phyloP scores from a whole-genome alignment of 805 yeast genomes.

The Kodamaea fukazawae region DNA sequence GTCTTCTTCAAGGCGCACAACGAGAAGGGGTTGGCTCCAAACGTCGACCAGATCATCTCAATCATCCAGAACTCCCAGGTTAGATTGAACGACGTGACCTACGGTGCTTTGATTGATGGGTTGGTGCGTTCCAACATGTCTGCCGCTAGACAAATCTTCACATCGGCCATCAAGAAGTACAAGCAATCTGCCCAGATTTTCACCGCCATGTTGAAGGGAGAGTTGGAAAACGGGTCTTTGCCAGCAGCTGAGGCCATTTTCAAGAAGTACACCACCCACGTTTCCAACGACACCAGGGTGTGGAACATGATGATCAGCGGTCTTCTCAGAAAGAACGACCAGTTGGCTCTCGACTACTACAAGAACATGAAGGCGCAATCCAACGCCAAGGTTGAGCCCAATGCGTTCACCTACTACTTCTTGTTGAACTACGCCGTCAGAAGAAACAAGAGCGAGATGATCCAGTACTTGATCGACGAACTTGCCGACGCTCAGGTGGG shows the following conservation, averaged over 20 bases:
- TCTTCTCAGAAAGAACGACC: constrained; percentile 29
- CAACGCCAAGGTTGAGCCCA: constrained; percentile 33
- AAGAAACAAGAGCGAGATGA: constrained; percentile 27
- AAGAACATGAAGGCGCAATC: constrained; percentile 27
- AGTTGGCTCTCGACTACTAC: constrained; percentile 42
- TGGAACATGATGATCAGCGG: constrained; percentile 41
- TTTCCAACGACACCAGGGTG: constrained; percentile 35
- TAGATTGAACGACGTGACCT: constrained; percentile 43
- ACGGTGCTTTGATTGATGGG: constrained; percentile 53
- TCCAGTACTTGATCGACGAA: constrained; percentile 39
- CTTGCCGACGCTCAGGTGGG: constrained; percentile 26
- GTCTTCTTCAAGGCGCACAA: constrained; percentile 46
- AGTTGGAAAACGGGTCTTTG: constrained; percentile 40
- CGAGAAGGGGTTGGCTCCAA: constrained; percentile 43
- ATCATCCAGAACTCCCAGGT: constrained; percentile 34
- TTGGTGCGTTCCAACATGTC: constrained; percentile 45
- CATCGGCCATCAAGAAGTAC: constrained; percentile 35
- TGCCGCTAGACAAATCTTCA: constrained; percentile 52
- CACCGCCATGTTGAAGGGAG: constrained; percentile 48
- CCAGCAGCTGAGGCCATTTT: constrained; percentile 31
- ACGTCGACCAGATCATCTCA: constrained; percentile 38
- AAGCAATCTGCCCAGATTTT: constrained; percentile 35
- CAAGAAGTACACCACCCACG: constrained; percentile 32
- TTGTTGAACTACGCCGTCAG: constrained; percentile 39
- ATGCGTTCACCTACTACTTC: constrained; percentile 49